Base-by-base conservation (phyloP, 163 green algal genomes). In the Chlorella variabilis region DNA sequence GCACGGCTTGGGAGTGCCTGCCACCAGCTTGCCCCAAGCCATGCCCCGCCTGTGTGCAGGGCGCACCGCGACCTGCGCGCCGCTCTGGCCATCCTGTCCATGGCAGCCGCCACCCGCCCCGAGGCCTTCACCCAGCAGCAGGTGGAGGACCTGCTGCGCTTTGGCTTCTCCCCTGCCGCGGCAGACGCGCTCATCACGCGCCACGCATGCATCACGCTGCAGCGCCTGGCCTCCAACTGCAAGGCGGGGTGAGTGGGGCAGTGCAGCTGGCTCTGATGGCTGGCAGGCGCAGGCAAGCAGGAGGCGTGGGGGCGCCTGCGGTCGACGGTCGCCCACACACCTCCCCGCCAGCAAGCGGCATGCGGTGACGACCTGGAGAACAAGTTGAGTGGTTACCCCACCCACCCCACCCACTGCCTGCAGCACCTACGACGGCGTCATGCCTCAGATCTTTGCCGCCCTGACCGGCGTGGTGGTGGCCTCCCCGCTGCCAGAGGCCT, bases 121-220 rank as follows among this genome's bases (percentile, higher is more conserved):
- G 88, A 90, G 8, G 76, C 88, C 27, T 85, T 93, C 38, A 51
- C 89, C 31, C 78, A 48, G 27, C 29, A 86, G 21, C 73, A 90
- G 27, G 29, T 96, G 33, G 58, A 81, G 23, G 63, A 76, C 48
- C 78, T 96, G 54, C 84, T 94, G 25, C 84, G 84, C 39, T 82
- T 88, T 29, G 88, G 81, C 2, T 83, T 87, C 42, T 56, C 29
- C 4, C 23, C 8, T 9, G 41, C 48, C 11, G 29, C 33, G 27
- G 23, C 36, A 29, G 91, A 97, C 48, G 78, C 91, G 21, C 89
- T 94, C 56, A 80, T 94, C n/a, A 86, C 85, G 29, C 87, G 89
- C 31, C 80, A 94, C 45, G 86, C 92, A 17, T 95, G 90, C 73
- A 54, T 87, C 34, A 87, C 91, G 1, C 82, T 97, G 41, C 71